Evolutionary conservation across 257 asterid species (phyloP), one percentile per base, ranked within the genome.

Genomic region (Phtheirospermum japonicum): DNA sequence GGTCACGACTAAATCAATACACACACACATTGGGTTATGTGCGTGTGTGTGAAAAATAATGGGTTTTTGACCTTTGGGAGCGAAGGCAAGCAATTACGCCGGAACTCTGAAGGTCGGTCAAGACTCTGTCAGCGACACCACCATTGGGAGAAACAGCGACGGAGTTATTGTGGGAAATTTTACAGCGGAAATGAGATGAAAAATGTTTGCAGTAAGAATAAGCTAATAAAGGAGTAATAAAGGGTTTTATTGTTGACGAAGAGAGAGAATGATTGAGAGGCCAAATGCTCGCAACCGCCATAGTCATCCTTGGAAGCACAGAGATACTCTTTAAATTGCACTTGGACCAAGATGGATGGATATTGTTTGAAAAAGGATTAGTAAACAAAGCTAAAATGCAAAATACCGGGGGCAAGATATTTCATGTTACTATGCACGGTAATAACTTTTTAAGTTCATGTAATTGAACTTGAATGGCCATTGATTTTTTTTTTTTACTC

Each of bases 51-150:
- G 16, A 0, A 42, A 50, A 16, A 52, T 32, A 19, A 23, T 0
- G 20, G 23, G 54, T 16, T 6, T 9, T 37, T 57, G 72, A 85
- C 95, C 88, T 84, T 63, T 73, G 79, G 42, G 95, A 85, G 6
- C 95, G 89, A 65, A 89, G 89, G 74, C 97, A 89, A 69, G 97
- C 97, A 40, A 86, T 86, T 7, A 89, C 45, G 49, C 89, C 90
- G 57, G 95, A 84, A 63, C 75, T 70, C 9, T 57, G 86, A 70
- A 86, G 82, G 43, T 80, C 90, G 59, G 49, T 33, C 65, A 89
- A 62, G 0, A 85, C 82, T 71, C 60, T 61, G 75, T 74, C 76
- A 17, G 85, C 82, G 56, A 74, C 48, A 14, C 9, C 69, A 46
- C 33, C 61, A 36, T 14, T 68, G 61, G 69, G 55, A 37, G 53